Evolutionary conservation across 495 filamentous ascomycete genomes (phyloP), one percentile per base, ranked within the genome.

Genomic region (Cairneyella variabilis): DNA sequence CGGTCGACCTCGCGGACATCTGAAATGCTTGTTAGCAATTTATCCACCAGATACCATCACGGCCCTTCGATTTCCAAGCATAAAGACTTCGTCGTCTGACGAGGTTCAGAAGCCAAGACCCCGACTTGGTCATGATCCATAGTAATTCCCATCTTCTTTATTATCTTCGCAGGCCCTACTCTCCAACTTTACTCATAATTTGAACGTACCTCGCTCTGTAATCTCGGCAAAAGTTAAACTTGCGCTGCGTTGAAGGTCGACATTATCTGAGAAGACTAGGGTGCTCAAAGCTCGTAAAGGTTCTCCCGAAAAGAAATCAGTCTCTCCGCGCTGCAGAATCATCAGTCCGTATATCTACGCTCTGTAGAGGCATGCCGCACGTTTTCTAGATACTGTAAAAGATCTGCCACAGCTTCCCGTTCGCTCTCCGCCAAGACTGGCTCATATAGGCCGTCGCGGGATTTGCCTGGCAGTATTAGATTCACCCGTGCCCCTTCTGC

Each of bases 161-260:
- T n/a, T n/a, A n/a, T n/a, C n/a, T n/a, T n/a, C n/a, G 28, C 28
- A 32, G 28, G 28, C 28, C 28, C 28, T 14, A 32, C 6, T 7
- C 28, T 14, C 28, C 28, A 32, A 32, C 28, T 14, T 32, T 32
- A 32, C 6, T 32, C 28, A 6, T 14, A 32, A 6, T 32, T 6
- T 41, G 22, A 20, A 75, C 82, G 63, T 76, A 97, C 93, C 95
- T 88, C 91, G 75, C 67, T 99, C 93, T 12, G 93, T 99, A 64
- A 99, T 97, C 67, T 99, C 93, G 23, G 93, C 93, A 74, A 99
- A 99, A 1, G 93, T 99, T 70, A 99, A 80, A 69, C 91, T 96
- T 12, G 93, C 93, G 70, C 95, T 97, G 54, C 93, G 82, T 70
- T 99, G 93, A 41, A 99, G 81, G 61, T 99, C 95, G 66, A 99